Base-by-base conservation (phyloP, 148 eudicot species). In the Salicornia ramosissima region DNA sequence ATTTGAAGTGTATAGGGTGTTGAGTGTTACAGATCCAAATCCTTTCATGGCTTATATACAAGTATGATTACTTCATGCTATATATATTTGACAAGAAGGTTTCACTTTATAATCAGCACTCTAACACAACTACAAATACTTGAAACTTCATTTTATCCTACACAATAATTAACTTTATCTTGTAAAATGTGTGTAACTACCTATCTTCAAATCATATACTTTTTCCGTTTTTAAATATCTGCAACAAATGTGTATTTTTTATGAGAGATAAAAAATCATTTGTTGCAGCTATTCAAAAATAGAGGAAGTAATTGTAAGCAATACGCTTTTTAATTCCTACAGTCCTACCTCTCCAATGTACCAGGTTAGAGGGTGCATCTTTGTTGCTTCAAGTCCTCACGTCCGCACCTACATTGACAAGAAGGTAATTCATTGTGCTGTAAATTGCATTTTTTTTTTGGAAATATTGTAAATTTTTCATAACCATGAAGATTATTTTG, bases 371-470 rank as follows among this genome's bases (percentile, higher is more conserved):
- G 97, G 97, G 62, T 87, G 85, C 76, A 77, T 89, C 47, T 71
- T 94, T 67, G 99, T 94, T 87, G 96, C 90, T 75, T 90, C 99
- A 79, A 89, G 99, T 75, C 93, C 92, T n/a, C 91, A 91, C 79
- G 83, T 83, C 72, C 90, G 89, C 72, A 86, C 90, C 57, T 87
- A 87, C 67, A 88, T 86, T 61, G 75, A 61, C 62, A 83, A 87
- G 79, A 83, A 83, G 92, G 97, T 86, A 80, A 51, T 2, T 2
- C 29, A 25, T 21, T 19, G 10, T 10, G 18, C 25, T 55, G 22
- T 16, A 64, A 19, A 9, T 21, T 21, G 30, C 10, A 21, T 75
- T 33, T 6, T 6, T 15, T 2, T 33, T 56, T 33, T 31, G 18
- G 33, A 2, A 25, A 13, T 6, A 49, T 8, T 0, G 10, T 64